These are phyloP conservation scores for Fusarium subtropicale DNA, from an alignment of 2,329 filamentous ascomycete genomes.

Conservation along the genomic window DNA sequence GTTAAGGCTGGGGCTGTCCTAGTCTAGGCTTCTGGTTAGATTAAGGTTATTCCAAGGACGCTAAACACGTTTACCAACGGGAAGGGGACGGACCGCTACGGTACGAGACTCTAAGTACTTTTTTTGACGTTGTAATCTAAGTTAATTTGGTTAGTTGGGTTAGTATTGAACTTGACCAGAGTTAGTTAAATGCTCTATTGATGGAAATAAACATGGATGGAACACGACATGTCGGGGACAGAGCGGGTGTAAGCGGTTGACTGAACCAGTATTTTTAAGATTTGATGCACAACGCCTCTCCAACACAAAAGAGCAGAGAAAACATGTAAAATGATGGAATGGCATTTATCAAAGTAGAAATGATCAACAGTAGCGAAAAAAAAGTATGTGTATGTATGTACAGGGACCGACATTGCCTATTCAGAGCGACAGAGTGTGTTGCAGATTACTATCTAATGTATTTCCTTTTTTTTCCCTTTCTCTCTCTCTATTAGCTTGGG, in stretches of 20 bases:
- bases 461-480: not conserved
- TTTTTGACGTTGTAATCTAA: not conserved
- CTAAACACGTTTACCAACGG: conserved; percentile 23
- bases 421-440: not conserved
- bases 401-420: not conserved
- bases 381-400: not conserved
- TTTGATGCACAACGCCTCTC: not conserved
- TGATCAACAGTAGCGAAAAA: conserved; percentile 3
- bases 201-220: not conserved
- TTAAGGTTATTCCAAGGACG: conserved; percentile 37
- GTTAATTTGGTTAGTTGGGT: not conserved
- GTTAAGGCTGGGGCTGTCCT: not conserved
- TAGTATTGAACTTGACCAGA: not conserved
- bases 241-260: conserved; percentile 2
- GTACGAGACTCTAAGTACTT: not conserved
- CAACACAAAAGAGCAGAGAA: not conserved
- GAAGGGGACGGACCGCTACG: conserved; percentile 32
- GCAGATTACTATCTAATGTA: not conserved
- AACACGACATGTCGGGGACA: conserved; percentile 2
- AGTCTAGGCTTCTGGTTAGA: conserved; percentile 21
- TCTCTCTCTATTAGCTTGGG: not conserved
- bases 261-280: not conserved
- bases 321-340: conserved; percentile 9
- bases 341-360: conserved; percentile 11
- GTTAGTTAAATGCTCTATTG: not conserved